Percentiles rank a stretch among this genome's conserved stretches.
Conservation (phyloP, 2,329 filamentous ascomycete genomes). For the Penicillium occitanis region DNA sequence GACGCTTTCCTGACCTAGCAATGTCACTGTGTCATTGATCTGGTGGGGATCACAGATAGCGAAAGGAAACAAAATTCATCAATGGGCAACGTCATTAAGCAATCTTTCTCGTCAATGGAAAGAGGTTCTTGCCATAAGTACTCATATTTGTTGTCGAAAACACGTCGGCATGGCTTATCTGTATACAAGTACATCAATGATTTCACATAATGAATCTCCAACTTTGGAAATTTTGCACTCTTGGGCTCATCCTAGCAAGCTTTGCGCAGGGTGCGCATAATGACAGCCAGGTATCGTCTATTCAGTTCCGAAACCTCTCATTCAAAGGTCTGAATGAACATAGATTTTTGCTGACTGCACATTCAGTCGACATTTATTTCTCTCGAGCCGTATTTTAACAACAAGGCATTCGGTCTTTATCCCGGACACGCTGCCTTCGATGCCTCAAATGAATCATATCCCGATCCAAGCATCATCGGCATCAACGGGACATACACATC, state of each 20-base stretch:
- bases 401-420: conserved; percentile 48
- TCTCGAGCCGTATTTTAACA: conserved; percentile 46
- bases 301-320: not conserved
- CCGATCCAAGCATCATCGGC: conserved; percentile 32
- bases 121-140: not conserved
- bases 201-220: not conserved
- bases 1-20: not conserved
- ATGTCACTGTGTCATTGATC: conserved; percentile 14
- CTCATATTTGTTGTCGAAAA: not conserved
- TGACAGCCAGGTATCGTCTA: not conserved
- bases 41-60: not conserved
- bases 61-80: not conserved
- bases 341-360: not conserved
- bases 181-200: not conserved
- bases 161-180: not conserved
- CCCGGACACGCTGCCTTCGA: conserved; percentile 52
- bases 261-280: not conserved
- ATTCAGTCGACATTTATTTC: conserved; percentile 26
- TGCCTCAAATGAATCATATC: conserved; percentile 44
- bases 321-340: not conserved
- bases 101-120: not conserved
- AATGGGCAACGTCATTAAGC: not conserved
- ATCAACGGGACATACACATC: conserved; percentile 41
- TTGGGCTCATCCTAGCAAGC: not conserved
- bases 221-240: not conserved